Percentiles rank a stretch among this genome's conserved stretches.
phyloP scores from a whole-genome alignment of 108 stramenopile genomes.

The Discostella stelligeroides region DNA sequence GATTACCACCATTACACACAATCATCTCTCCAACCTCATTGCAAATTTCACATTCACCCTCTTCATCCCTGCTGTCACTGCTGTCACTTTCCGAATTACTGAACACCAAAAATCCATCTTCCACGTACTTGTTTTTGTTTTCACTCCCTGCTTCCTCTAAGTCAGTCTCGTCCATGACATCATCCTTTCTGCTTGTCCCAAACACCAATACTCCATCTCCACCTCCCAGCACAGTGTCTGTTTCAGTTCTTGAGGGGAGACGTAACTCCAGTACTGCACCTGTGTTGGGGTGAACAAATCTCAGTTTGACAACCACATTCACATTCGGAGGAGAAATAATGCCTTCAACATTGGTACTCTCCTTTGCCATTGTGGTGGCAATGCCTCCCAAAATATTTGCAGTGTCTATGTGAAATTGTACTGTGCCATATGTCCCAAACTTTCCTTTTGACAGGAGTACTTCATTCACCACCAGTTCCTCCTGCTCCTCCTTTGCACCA shows the following conservation, averaged over 20 bases:
- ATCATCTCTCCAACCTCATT: slow-evolving; percentile 63
- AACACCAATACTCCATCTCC: slow-evolving; percentile 27
- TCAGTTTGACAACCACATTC: slow-evolving; percentile 26
- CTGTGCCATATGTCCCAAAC: slow-evolving; percentile 40
- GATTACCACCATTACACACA: slow-evolving; percentile 64
- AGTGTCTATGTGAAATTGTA: slow-evolving; percentile 42
- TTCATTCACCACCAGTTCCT: slow-evolving; percentile 19
- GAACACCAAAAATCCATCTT: slow-evolving; percentile 59
- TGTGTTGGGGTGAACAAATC: slow-evolving; percentile 59
- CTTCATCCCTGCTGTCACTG: slow-evolving; percentile 24
- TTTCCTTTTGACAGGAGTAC: slow-evolving; percentile 38
- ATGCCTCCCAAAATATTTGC: slow-evolving; percentile 11
- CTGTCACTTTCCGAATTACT: too few relatives aligned
- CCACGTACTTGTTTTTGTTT: slow-evolving; percentile 64
- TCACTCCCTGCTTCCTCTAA: slow-evolving; percentile 21
- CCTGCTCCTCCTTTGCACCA: slow-evolving; percentile 10
- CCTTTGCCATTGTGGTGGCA: too few relatives aligned
- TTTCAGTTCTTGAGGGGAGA: slow-evolving; percentile 21
- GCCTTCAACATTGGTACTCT: slow-evolving; percentile 10
- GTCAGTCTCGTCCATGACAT: slow-evolving; percentile 48
- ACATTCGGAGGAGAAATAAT: neutral
- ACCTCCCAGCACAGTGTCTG: slow-evolving; percentile 11
- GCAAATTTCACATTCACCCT: slow-evolving; percentile 58
- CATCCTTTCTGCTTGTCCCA: slow-evolving; percentile 12
- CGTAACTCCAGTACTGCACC: slow-evolving; percentile 58